Percentiles rank a stretch among this genome's conserved stretches.
Conservation (phyloP, 2,329 filamentous ascomycete species). For the Fusarium dlaminii region DNA sequence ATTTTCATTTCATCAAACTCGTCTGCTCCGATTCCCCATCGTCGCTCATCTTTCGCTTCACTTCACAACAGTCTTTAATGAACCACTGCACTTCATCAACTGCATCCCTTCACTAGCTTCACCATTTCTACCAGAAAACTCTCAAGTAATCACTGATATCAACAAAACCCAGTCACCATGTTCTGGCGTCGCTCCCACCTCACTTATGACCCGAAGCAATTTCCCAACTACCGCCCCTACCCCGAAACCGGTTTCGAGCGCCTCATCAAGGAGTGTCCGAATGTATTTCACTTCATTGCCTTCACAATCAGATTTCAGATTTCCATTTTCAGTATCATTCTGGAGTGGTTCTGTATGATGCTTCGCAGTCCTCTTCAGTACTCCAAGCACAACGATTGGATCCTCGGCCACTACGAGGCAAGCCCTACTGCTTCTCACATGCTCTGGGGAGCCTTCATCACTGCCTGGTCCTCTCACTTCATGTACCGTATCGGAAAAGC, state of each 20-base stretch:
- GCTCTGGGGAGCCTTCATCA: slow-evolving; percentile 14
- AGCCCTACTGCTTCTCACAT: slow-evolving; percentile 4
- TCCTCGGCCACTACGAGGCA: slow-evolving; percentile 11
- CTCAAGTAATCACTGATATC: not conserved
- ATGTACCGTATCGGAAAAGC: not conserved
- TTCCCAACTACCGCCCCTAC: slow-evolving; percentile 19
- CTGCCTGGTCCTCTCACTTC: slow-evolving; percentile 17
- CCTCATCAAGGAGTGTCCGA: slow-evolving; percentile 4
- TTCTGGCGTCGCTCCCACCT: slow-evolving; percentile 2
- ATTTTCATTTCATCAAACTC: not conserved
- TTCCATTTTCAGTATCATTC: slow-evolving; percentile 5
- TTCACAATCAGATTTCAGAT: slow-evolving; percentile 4
- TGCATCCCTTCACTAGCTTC: not conserved
- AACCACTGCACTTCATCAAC: not conserved
- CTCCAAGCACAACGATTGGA: slow-evolving; percentile 13
- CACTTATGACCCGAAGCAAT: slow-evolving; percentile 28
- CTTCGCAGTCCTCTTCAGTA: slow-evolving; percentile 2
- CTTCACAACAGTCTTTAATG: not conserved
- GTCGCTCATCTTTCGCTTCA: not conserved
- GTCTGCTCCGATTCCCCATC: not conserved
- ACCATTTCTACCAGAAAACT: not conserved
- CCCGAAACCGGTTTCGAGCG: not conserved
- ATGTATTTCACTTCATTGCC: not conserved
- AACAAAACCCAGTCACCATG: not conserved
- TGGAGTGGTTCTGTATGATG: slow-evolving; percentile 13